These are phyloP conservation scores for Mycosphaerella sp. DNA, from an alignment of 2,329 filamentous ascomycete species.

Conservation along the genomic window DNA sequence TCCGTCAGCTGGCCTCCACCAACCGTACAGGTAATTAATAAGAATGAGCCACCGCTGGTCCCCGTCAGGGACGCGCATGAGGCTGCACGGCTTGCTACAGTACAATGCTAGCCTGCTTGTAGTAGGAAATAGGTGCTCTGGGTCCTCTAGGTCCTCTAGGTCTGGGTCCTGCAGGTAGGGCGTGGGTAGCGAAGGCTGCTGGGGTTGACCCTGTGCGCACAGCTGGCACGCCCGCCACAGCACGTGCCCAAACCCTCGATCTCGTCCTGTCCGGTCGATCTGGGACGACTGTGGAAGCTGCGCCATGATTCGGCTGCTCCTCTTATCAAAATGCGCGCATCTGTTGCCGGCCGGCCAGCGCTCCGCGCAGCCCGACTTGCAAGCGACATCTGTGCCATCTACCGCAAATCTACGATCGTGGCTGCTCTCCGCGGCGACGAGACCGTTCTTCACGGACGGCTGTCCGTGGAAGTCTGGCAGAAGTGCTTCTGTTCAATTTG, in stretches of 20 bases:
- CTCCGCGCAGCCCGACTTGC: slow-evolving; percentile 5
- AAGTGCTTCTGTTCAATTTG: not conserved
- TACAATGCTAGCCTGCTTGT: too few relatives aligned
- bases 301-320: not conserved
- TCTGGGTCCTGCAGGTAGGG: too few relatives aligned
- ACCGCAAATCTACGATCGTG: not conserved
- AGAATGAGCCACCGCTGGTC: not conserved
- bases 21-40: too few relatives aligned
- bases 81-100: not conserved
- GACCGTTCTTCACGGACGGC: not conserved
- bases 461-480: not conserved
- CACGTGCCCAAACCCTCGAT: slow-evolving; percentile 11
- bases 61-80: slow-evolving; percentile 10
- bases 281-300: not conserved
- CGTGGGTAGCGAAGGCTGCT: not conserved
- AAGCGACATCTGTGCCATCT: not conserved
- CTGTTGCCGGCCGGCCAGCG: not conserved
- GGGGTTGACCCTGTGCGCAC: not conserved
- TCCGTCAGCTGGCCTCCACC: not conserved
- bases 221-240: not conserved
- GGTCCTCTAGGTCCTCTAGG: too few relatives aligned
- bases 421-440: not conserved
- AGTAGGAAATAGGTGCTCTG: too few relatives aligned
- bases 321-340: not conserved
- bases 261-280: slow-evolving; percentile 6